These are phyloP conservation scores for Dioscorea dumetorum DNA, from an alignment of 106 monocot species.

Conservation along the genomic window DNA sequence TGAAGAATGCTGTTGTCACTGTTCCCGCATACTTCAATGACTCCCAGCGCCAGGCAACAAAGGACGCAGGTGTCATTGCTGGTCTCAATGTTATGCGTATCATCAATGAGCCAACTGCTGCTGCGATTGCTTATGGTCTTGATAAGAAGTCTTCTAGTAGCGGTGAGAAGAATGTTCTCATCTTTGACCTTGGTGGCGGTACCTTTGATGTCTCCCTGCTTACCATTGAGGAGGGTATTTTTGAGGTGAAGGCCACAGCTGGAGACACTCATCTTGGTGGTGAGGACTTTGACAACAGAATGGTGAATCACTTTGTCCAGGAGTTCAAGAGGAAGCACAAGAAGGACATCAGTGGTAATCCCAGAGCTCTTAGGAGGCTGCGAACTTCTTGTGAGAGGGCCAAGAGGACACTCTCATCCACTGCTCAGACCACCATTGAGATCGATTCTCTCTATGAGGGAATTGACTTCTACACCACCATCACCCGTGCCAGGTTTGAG, in stretches of 20 bases:
- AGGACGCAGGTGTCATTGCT: constrained; percentile 32
- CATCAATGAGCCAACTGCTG: constrained; percentile 39
- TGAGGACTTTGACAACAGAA: constrained; percentile 60
- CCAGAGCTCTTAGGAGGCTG: constrained; percentile 36
- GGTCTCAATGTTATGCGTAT: constrained; percentile 37
- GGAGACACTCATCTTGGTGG: constrained; percentile 69
- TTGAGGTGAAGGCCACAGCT: constrained; percentile 61
- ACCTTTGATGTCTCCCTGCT: constrained; percentile 64
- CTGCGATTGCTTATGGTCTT: constrained; percentile 45
- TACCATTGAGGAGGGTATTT: constrained; percentile 56
- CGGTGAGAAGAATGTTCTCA: constrained; percentile 59
- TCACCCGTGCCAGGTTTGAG: constrained; percentile 54
- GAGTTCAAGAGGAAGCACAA: constrained; percentile 68
- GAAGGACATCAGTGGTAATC: constrained; percentile 66
- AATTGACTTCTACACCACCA: constrained; percentile 53
- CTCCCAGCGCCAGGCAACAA: constrained; percentile 32
- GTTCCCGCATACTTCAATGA: constrained; percentile 37
- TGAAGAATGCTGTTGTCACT: constrained; percentile 26
- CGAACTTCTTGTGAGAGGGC: constrained; percentile 63
- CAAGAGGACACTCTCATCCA: constrained; percentile 71
- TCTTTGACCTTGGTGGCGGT: constrained; percentile 65
- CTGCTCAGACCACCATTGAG: constrained; percentile 70
- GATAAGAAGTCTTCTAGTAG: constrained; percentile 42
- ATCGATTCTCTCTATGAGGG: constrained; percentile 59
- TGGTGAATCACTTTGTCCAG: constrained; percentile 41